Evolutionary conservation across 768 basidiomycete species (phyloP).

Genomic region (Amylocystis lapponica): DNA sequence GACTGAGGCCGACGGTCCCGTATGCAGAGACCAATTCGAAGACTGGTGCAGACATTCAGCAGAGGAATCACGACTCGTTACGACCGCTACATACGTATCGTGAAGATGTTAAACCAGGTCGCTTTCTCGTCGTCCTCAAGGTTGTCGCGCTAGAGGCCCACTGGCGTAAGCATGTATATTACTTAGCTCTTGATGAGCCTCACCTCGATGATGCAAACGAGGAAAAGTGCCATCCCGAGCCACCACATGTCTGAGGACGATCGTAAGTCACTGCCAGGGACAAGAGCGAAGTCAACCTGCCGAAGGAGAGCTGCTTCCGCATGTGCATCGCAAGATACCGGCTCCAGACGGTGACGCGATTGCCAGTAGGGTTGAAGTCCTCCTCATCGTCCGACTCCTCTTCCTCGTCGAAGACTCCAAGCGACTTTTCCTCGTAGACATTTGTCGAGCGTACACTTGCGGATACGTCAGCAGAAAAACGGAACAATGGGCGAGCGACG

Average conservation of each 20-base stretch:
- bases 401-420: conserved; percentile 70
- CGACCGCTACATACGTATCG: conserved; percentile 46
- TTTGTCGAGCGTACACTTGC: conserved; percentile 84
- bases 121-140: conserved; percentile 48
- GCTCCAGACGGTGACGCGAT: conserved; percentile 63
- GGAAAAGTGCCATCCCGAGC: conserved; percentile 77
- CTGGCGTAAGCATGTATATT: neutral
- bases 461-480: neutral
- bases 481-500: neutral
- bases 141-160: conserved; percentile 43
- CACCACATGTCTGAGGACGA: conserved; percentile 87
- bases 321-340: conserved; percentile 78
- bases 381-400: conserved; percentile 24
- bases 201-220: conserved; percentile 93
- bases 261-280: neutral
- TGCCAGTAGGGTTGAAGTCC: conserved; percentile 40
- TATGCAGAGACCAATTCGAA: conserved; percentile 89
- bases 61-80: conserved; percentile 1
- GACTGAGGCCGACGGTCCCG: conserved; percentile 83
- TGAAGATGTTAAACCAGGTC: conserved; percentile 82
- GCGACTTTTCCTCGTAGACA: conserved; percentile 89
- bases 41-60: conserved; percentile 34
- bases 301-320: conserved; percentile 86
- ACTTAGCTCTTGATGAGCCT: conserved; percentile 13
- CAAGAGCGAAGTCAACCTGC: conserved; percentile 37